These are phyloP conservation scores for Prosopis cineraria DNA, from an alignment of 306 rosid species.

Conservation along the genomic window DNA sequence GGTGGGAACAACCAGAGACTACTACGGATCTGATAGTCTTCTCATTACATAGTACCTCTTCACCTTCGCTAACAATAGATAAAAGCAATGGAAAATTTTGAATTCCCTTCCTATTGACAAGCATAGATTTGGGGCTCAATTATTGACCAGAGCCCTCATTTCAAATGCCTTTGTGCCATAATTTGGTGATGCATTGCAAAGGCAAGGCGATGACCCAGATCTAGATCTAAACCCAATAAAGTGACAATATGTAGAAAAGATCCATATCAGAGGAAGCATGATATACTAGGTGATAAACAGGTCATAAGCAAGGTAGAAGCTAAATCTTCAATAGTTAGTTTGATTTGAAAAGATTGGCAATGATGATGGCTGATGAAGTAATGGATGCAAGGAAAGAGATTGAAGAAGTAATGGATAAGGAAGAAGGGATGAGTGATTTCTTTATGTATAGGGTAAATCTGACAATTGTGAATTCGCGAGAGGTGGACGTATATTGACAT, in stretches of 20 bases:
- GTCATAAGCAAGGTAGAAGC: conserved; percentile 59
- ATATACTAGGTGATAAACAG: conserved; percentile 50
- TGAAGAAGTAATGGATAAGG: conserved; percentile 46
- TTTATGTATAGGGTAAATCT: conserved; percentile 77
- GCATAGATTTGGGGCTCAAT: conserved; percentile 44
- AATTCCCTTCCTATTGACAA: conserved; percentile 43
- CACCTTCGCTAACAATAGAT: no score
- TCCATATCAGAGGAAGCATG: conserved; percentile 19
- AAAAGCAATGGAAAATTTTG: no score
- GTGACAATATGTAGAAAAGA: conserved; percentile 58
- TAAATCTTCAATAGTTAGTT: conserved; percentile 37
- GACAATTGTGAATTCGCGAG: conserved; percentile 76
- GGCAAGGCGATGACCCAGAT: conserved; percentile 35
- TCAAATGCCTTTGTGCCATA: conserved; percentile 67
- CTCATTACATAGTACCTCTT: no score
- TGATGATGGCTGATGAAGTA: conserved; percentile 43
- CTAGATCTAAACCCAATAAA: conserved; percentile 41
- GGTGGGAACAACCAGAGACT: no score
- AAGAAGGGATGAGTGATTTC: conserved; percentile 63
- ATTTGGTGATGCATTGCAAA: conserved; percentile 71
- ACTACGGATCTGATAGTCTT: no score
- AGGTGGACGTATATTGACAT: conserved; percentile 51
- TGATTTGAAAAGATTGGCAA: conserved; percentile 50
- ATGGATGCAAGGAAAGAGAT: conserved; percentile 49
- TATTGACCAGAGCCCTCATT: conserved; percentile 46